Evolutionary conservation across 495 filamentous ascomycete species (phyloP).

Genomic region (Neohortaea acidophila): DNA sequence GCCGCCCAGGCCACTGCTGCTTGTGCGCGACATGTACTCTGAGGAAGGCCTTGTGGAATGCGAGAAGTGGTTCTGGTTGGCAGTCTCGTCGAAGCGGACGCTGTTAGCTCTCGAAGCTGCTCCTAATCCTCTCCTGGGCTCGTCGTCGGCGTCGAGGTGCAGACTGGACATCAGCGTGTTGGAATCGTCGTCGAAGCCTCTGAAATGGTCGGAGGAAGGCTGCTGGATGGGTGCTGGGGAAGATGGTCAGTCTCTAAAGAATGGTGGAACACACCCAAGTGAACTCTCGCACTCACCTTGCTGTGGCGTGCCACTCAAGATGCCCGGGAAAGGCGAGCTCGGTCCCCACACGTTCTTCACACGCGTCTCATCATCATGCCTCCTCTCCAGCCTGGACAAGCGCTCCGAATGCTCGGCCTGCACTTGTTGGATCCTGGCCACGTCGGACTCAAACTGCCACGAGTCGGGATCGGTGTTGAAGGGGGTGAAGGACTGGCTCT

Average conservation of each 20-base stretch:
- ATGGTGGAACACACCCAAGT: too few relatives aligned
- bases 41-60: slow-evolving; percentile 64
- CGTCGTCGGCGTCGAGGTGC: slow-evolving; percentile 74
- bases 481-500: slow-evolving; percentile 43
- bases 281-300: slow-evolving; percentile 44
- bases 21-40: slow-evolving; percentile 64
- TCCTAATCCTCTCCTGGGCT: slow-evolving; percentile 60
- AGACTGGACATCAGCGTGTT: slow-evolving; percentile 56
- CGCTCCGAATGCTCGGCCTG: slow-evolving; percentile 73
- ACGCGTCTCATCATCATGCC: slow-evolving; percentile 65
- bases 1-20: slow-evolving; percentile 59
- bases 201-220: slow-evolving; percentile 60
- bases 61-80: slow-evolving; percentile 77
- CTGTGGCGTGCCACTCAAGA: slow-evolving; percentile 48
- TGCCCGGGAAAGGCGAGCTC: slow-evolving; percentile 63
- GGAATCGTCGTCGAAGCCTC: slow-evolving; percentile 66
- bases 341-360: slow-evolving; percentile 75
- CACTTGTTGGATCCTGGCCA: slow-evolving; percentile 64
- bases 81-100: slow-evolving; percentile 96
- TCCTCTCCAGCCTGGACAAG: slow-evolving; percentile 61
- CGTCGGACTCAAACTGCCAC: slow-evolving; percentile 73
- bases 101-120: slow-evolving; percentile 82
- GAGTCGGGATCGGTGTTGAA: slow-evolving; percentile 48
- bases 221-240: slow-evolving; percentile 59
- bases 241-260: too few relatives aligned